phyloP scores from a whole-genome alignment of 805 yeast genomes.

The Spathaspora hagerdaliae region DNA sequence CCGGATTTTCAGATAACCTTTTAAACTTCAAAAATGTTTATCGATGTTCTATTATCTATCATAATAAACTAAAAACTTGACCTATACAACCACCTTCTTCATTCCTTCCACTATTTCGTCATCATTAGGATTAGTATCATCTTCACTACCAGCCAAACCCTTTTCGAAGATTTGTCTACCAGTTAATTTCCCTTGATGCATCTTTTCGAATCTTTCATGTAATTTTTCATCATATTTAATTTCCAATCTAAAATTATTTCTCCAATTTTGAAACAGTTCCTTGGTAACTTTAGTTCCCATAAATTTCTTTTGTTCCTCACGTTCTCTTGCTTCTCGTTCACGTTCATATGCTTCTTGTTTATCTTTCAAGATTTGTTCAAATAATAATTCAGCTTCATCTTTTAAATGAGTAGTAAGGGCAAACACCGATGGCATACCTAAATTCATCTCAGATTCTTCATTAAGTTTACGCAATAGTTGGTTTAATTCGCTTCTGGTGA shows the following conservation, averaged over 20 bases:
- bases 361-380: conserved; percentile 51
- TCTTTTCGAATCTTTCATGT: conserved; percentile 44
- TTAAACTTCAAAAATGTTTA: too few species aligned
- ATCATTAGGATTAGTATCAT: conserved; percentile 39
- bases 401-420: conserved; percentile 73
- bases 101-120: conserved; percentile 1
- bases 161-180: conserved; percentile 88
- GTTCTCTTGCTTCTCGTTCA: conserved; percentile 65
- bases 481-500: conserved; percentile 46
- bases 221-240: conserved; percentile 63
- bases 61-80: not conserved
- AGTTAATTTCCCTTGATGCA: conserved; percentile 73
- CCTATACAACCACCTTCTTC: conserved; percentile 3
- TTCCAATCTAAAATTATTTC: conserved; percentile 65
- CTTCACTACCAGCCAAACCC: conserved; percentile 66
- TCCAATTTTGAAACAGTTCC: conserved; percentile 74
- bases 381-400: conserved; percentile 72
- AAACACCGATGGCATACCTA: conserved; percentile 92
- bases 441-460: conserved; percentile 67
- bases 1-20: too few species aligned
- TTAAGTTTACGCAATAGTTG: conserved; percentile 36
- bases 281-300: conserved; percentile 84
- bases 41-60: too few species aligned
- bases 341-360: conserved; percentile 47
- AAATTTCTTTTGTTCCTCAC: conserved; percentile 84